Base-by-base conservation (phyloP, 208 protist species). In the Blechomonas ayalai region DNA sequence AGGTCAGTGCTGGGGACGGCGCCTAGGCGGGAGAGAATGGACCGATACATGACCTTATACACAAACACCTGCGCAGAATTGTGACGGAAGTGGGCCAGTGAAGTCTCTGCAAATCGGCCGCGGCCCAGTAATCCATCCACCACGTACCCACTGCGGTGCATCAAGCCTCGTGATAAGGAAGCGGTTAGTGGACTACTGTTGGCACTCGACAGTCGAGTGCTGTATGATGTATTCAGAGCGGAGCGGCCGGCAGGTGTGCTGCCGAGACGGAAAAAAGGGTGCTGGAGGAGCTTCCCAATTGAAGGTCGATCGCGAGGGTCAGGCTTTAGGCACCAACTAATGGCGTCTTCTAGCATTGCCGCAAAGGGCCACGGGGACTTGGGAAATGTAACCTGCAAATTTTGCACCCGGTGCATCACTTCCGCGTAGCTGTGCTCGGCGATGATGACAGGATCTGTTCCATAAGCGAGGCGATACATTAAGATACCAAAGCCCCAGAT, bases 391-490 rank as follows among this genome's bases (percentile, higher is more conserved):
- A 75, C 46, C 28, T 75, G 41, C 25, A 31, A 54, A 16, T 49
- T 42, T 24, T 69, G 33, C 18, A 92, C 39, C 18, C 22, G 35
- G 29, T 78, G 29, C 28, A 54, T 39, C 27, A 81, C 79, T 34
- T 82, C 58, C 15, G 64, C 57, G 51, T 72, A 80, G 35, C 60
- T 59, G 27, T 63, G 67, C 27, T 82, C 68, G 10, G 69, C 75
- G 42, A 89, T 82, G 35, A 67, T 55, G 43, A 87, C 54, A 9
- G 76, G 76, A 5, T 78, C 62, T 6, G 16, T 28, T 13, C 73
- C 79, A 53, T 83, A 92, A 3, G 77, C 79, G 31, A 92, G 67
- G 15, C 64, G 74, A 49, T 89, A 92, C 77, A 92, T 82, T 32
- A 92, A 59, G 5, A 86, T 38, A 22, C 83, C 83, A 45, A 87